A percentile compares a stretch with the other conserved stretches of the same genome.
These are phyloP conservation scores for Lactarius trivialis DNA, from an alignment of 768 basidiomycete genomes.

Conservation along the genomic window DNA sequence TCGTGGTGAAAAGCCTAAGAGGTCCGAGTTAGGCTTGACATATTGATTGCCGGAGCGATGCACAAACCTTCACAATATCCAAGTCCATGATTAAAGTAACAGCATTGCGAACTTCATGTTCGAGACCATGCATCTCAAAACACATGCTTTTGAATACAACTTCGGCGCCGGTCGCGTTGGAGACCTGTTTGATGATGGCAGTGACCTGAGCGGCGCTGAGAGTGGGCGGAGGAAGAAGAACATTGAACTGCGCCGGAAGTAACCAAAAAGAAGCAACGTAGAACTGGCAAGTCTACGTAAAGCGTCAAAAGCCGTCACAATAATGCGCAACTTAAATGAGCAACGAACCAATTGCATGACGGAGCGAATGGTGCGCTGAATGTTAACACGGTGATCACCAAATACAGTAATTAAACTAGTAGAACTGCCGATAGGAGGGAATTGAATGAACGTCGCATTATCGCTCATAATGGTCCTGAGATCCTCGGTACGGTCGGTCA, in stretches of 20 bases:
- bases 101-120: conserved; percentile 83
- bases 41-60: conserved; percentile 4
- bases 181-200: conserved; percentile 79
- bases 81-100: conserved; percentile 83
- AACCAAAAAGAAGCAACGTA: conserved; percentile 98
- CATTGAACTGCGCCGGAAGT: conserved; percentile 88
- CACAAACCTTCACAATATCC: conserved; percentile 79
- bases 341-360: conserved; percentile 87
- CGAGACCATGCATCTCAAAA: conserved; percentile 94
- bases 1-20: conserved; percentile 87
- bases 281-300: conserved; percentile 80
- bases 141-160: conserved; percentile 96
- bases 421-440: conserved; percentile 87
- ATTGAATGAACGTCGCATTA: conserved; percentile 93
- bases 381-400: conserved; percentile 90
- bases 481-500: conserved; percentile 93
- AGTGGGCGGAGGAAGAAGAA: conserved; percentile 73
- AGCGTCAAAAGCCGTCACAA: conserved; percentile 24
- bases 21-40: background rate
- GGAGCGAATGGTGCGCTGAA: conserved; percentile 87
- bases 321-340: background rate
- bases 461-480: conserved; percentile 90
- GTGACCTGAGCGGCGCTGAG: conserved; percentile 80
- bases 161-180: conserved; percentile 83
- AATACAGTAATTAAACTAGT: conserved; percentile 90